Evolutionary conservation across 129 eudicot genomes (phyloP).

Genomic region (Ambrosia trifida): DNA sequence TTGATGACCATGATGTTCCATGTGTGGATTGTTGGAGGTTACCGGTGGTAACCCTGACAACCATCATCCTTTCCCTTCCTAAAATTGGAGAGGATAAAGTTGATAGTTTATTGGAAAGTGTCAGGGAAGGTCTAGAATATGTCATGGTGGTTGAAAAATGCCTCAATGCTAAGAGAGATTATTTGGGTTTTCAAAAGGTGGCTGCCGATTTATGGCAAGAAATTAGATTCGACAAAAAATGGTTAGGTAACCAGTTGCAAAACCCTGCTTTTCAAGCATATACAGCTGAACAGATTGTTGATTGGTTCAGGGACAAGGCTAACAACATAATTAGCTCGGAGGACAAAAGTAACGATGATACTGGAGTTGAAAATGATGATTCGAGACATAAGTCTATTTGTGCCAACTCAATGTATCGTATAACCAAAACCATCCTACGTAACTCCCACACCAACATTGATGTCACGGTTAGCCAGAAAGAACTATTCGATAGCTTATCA

Average conservation of each 20-base stretch:
- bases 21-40: background rate
- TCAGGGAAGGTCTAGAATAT: constrained; percentile 7
- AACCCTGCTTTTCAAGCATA: background rate
- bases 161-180: background rate
- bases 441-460: background rate
- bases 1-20: background rate
- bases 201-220: background rate
- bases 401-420: constrained; percentile 3
- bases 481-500: background rate
- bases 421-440: background rate
- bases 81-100: background rate
- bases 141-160: constrained; percentile 8
- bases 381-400: background rate
- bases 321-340: background rate
- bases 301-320: background rate
- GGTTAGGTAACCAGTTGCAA: background rate
- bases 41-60: constrained; percentile 11
- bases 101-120: background rate
- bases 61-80: background rate
- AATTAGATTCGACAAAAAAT: background rate
- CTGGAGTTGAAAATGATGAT: background rate
- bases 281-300: background rate
- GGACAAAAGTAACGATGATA: background rate
- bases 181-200: background rate
- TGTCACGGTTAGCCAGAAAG: background rate